A percentile compares a stretch with the other conserved stretches of the same genome.
Evolutionary conservation across 371 early-diverging fungal genomes (phyloP).

Genomic region (Mucor velutinosus): DNA sequence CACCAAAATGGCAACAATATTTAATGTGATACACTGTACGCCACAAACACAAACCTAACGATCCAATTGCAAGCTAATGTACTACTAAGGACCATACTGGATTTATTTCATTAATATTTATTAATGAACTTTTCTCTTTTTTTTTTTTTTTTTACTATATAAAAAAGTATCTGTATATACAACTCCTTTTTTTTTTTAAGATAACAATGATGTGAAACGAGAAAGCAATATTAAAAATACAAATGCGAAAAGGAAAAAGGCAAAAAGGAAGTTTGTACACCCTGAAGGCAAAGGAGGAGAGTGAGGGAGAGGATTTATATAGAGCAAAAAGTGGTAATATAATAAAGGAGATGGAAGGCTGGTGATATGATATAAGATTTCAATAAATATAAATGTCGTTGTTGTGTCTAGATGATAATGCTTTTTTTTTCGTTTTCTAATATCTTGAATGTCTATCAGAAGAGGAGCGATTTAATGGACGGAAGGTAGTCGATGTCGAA

Average conservation of each 20-base stretch:
- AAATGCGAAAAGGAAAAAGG: background rate
- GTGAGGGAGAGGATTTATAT: background rate
- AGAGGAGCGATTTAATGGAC: background rate
- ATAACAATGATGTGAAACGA: background rate
- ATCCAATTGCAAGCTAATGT: background rate
- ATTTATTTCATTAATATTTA: background rate
- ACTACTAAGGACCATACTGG: background rate
- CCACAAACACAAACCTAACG: constrained; percentile 7
- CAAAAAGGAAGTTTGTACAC: constrained; percentile 1
- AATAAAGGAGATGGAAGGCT: background rate
- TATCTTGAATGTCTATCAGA: constrained; percentile 33
- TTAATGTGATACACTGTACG: constrained; percentile 4
- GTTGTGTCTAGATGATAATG: background rate
- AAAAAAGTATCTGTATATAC: background rate
- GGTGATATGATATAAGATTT: background rate
- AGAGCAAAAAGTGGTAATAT: background rate
- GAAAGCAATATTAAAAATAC: background rate
- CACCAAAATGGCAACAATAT: background rate
- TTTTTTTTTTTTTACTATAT: background rate
- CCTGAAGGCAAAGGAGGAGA: background rate
- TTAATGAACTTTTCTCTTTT: background rate
- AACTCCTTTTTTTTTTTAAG: background rate
- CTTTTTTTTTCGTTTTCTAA: constrained; percentile 8
- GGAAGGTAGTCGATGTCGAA: constrained; percentile 1
- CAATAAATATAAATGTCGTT: background rate